These are phyloP conservation scores for Thraustochytrium striatum DNA, from an alignment of 352 stramenopile species.

Conservation along the genomic window DNA sequence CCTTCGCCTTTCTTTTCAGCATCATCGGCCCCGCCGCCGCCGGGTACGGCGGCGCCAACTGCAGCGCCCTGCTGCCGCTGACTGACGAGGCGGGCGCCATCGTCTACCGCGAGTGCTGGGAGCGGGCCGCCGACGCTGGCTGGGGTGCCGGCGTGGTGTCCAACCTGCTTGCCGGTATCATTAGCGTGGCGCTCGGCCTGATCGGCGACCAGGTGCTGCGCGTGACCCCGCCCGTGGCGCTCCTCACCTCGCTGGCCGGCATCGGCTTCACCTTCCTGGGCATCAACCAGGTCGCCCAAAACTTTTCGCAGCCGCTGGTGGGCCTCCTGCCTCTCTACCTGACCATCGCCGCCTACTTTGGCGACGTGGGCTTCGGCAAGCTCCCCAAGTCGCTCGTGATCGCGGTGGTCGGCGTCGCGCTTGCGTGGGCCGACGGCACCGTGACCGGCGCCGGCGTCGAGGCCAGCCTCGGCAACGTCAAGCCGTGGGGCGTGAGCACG, in stretches of 20 bases:
- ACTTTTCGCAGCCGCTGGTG: conserved; percentile 16
- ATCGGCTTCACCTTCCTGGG: conserved; percentile 35
- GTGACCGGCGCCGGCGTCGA: conserved; percentile 36
- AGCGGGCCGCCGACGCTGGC: not conserved
- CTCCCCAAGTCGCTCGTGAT: conserved; percentile 25
- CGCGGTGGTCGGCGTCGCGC: conserved; percentile 29
- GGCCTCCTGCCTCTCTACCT: conserved; percentile 40
- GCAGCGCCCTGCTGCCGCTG: not conserved
- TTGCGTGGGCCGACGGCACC: conserved; percentile 52
- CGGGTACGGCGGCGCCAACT: conserved; percentile 45
- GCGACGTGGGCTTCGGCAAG: conserved; percentile 25
- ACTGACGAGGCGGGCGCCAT: not conserved
- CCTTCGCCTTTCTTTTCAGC: conserved; percentile 54
- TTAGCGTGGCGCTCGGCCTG: not conserved
- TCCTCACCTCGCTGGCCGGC: conserved; percentile 24
- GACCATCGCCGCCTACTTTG: conserved; percentile 44
- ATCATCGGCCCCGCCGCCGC: conserved; percentile 53
- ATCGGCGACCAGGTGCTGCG: not conserved
- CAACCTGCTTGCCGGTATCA: conserved; percentile 41
- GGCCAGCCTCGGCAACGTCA: not conserved
- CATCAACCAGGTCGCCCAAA: conserved; percentile 23
- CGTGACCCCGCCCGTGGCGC: conserved; percentile 26
- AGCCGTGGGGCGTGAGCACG: not conserved
- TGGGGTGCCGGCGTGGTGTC: conserved; percentile 40
- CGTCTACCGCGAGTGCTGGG: conserved; percentile 9